Evolutionary conservation across 1,284 basidiomycete species (phyloP), one percentile per base, ranked within the genome.

Genomic region (Puccinia novopanici): DNA sequence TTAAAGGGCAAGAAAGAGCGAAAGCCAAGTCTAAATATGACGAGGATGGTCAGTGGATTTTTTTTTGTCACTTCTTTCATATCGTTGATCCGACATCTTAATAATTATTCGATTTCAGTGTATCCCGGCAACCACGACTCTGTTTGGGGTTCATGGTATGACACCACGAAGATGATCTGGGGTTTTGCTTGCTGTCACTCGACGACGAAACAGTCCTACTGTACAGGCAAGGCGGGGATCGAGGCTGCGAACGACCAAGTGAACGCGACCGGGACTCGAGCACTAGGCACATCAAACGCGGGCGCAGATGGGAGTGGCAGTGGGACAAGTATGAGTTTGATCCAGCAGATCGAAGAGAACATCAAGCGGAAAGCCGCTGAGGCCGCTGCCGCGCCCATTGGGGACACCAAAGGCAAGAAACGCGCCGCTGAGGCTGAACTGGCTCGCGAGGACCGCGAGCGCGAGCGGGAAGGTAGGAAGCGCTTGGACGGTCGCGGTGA

Each of bases 111-210:
- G 81, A 55, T 59, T 34, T 30, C 80, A 94, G 93, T 95, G n/a
- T 91, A 89, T 84, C 88, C 92, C 84, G 95, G 95, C 87, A 99
- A 99, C 85, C 97, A 99, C 85, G 93, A 91, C 0, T 87, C 90
- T 2, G 91, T 98, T 10, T 99, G 95, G 95, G 97, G 97, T 40
- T 98, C 96, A 48, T 99, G 91, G 91, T 98, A 93, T 86, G 91
- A 93, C 84, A 83, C 88, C 15, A 88, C 89, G 9, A 88, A 89
- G 0, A 90, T 91, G 13, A 86, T 88, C 81, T 99, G 97, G 97
- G 97, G 97, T 67, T 99, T 92, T 86, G 91, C 90, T 42, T 99
- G 97, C 87, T 99, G 97, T 85, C 95, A 97, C 85, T 95, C 93
- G 13, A 89, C 80, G 82, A 87, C 95, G 67, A 92, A 94, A 84